Evolutionary conservation across 164 flowering plant species (phyloP).

Genomic region (Vitis amurensis): DNA sequence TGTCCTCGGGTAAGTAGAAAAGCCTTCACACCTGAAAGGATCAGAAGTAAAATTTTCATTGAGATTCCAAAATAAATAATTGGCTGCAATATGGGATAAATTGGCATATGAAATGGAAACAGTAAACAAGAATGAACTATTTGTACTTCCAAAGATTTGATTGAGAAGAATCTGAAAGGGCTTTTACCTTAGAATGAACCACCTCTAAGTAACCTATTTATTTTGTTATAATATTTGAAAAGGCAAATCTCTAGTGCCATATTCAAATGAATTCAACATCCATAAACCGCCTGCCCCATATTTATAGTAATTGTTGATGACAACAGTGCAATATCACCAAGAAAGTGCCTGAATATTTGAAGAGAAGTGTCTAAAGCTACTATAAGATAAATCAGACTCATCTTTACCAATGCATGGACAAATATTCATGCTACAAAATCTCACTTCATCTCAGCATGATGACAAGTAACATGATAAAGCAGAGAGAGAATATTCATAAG

Average conservation of each 20-base stretch:
- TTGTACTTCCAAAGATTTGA: not conserved
- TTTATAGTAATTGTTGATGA: not conserved
- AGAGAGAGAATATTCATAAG: not conserved
- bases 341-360: not conserved
- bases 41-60: conserved; percentile 6
- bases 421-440: not conserved
- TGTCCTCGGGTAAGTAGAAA: conserved; percentile 89
- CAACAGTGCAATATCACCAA: not conserved
- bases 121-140: not conserved
- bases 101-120: not conserved
- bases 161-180: not conserved
- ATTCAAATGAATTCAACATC: not conserved
- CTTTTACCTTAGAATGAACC: not conserved
- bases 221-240: not conserved
- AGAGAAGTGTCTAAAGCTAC: not conserved
- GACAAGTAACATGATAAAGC: not conserved
- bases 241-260: too few relatives aligned
- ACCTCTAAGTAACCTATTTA: not conserved
- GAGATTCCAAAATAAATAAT: not conserved
- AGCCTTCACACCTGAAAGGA: conserved; percentile 81
- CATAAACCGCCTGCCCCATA: not conserved
- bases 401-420: not conserved
- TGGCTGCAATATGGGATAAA: not conserved
- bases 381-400: not conserved
- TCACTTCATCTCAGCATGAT: not conserved